Percentiles rank a stretch among this genome's conserved stretches.
Conservation (phyloP, 2,329 filamentous ascomycete genomes). For the Rhynchosporium secalis region DNA sequence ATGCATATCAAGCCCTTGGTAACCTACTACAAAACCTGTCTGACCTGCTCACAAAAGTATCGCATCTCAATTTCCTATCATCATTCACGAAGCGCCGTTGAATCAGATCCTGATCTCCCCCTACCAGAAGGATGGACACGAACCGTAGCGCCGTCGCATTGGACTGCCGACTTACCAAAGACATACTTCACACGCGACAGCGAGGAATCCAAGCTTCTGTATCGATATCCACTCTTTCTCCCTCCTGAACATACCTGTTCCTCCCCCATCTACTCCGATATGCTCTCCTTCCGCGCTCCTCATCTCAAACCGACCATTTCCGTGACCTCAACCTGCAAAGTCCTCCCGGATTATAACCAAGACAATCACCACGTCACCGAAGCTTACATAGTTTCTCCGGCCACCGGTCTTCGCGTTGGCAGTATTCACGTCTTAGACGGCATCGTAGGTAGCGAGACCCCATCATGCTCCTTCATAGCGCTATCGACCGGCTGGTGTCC, state of each 20-base stretch:
- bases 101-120: not conserved
- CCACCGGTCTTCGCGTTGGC: not conserved
- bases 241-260: not conserved
- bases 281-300: not conserved
- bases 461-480: not conserved
- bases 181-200: not conserved
- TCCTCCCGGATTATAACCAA: not conserved
- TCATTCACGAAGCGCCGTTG: not conserved
- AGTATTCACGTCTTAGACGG: too few relatives aligned
- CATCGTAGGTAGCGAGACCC: not conserved
- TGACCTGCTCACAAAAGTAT: not conserved
- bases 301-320: constrained; percentile 3
- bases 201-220: not conserved
- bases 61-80: constrained; percentile 11
- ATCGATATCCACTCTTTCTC: not conserved
- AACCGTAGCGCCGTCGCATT: not conserved
- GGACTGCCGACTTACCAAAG: not conserved
- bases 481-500: constrained; percentile 6
- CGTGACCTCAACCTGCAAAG: not conserved
- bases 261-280: not conserved
- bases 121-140: not conserved
- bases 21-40: not conserved
- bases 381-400: not conserved
- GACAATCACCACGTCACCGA: not conserved
- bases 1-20: constrained; percentile 11